Evolutionary conservation across 1,139 yeast species (phyloP).

Genomic region (Meyerozyma sp.): DNA sequence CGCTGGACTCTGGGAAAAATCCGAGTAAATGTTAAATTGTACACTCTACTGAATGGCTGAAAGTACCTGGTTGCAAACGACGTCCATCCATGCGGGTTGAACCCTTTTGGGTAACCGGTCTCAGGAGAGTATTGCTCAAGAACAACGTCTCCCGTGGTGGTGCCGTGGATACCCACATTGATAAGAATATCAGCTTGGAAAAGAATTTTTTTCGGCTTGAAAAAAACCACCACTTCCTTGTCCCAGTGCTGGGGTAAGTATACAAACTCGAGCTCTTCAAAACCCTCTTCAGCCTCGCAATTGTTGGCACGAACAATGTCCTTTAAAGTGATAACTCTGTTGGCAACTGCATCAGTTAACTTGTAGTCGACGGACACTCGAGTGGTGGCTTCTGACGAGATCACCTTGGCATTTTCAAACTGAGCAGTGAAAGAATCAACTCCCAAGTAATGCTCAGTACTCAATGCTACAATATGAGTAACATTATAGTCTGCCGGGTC

Average conservation of each 20-base stretch:
- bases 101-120: conserved; percentile 28
- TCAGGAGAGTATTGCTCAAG: conserved; percentile 39
- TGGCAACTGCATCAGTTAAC: conserved; percentile 6
- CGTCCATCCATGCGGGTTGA: conserved; percentile 36
- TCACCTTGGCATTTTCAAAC: conserved; percentile 6
- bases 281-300: conserved; percentile 20
- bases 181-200: conserved; percentile 55
- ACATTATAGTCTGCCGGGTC: conserved; percentile 2
- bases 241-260: conserved; percentile 51
- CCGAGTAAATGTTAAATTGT: conserved; percentile 25
- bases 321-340: conserved; percentile 10
- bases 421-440: conserved; percentile 1
- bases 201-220: conserved; percentile 39
- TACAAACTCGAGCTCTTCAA: conserved; percentile 46
- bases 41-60: conserved; percentile 35
- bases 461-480: conserved; percentile 6
- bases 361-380: conserved; percentile 6
- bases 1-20: conserved; percentile 13
- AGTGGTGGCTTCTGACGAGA: conserved; percentile 3
- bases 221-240: conserved; percentile 50
- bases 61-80: conserved; percentile 30
- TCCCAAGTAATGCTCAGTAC: conserved; percentile 7
- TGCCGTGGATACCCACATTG: conserved; percentile 27
- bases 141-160: conserved; percentile 10
- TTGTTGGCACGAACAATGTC: conserved; percentile 16